A percentile compares a stretch with the other conserved stretches of the same genome.
Evolutionary conservation across 805 yeast genomes (phyloP).

Genomic region (Saturnispora diversa): DNA sequence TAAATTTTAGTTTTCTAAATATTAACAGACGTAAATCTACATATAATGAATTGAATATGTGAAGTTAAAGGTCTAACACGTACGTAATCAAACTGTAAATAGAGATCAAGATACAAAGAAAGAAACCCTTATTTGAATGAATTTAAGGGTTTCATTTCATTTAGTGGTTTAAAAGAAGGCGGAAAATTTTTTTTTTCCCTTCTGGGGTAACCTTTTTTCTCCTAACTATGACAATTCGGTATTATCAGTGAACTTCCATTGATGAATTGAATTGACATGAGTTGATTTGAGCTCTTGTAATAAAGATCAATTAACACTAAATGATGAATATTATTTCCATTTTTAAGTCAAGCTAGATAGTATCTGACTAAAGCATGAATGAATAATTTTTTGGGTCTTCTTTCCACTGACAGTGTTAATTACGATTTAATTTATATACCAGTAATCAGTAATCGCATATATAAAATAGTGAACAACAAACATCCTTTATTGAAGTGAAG

Average conservation of each 20-base stretch:
- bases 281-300: neutral
- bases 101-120: no score
- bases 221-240: neutral
- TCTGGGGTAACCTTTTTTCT: no score
- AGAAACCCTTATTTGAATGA: no score
- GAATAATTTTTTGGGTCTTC: conserved; percentile 33
- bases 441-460: neutral
- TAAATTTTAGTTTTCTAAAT: conserved; percentile 3
- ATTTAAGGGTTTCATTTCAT: no score
- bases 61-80: no score
- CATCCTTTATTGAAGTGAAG: neutral
- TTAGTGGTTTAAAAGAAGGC: no score
- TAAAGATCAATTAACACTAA: conserved; percentile 7
- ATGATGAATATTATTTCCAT: conserved; percentile 28
- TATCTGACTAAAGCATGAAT: conserved; percentile 33
- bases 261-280: no score
- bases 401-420: conserved; percentile 27
- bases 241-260: neutral
- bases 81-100: no score
- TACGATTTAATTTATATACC: neutral
- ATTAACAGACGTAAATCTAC: no score
- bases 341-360: conserved; percentile 38
- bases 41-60: no score
- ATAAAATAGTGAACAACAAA: neutral
- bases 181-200: no score